Conservation (phyloP, 2,329 filamentous ascomycete genomes). For the Apiospora saccharicola region DNA sequence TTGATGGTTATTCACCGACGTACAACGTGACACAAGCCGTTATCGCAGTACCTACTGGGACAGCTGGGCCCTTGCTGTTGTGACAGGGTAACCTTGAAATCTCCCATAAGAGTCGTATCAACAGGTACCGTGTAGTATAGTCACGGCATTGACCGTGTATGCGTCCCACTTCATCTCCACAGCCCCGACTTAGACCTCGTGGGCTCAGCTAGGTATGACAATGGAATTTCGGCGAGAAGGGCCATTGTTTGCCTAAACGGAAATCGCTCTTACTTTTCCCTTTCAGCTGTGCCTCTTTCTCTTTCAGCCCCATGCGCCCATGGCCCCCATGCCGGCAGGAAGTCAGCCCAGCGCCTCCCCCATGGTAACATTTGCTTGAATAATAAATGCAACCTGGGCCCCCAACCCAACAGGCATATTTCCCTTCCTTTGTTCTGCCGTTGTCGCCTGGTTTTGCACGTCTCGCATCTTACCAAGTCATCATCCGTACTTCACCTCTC, state of each 20-base stretch:
- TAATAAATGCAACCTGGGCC: neutral
- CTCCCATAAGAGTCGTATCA: neutral
- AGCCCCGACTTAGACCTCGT: neutral
- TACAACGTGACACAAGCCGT: neutral
- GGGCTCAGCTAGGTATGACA: neutral
- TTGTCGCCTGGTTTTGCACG: neutral
- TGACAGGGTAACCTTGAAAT: neutral
- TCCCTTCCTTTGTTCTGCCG: neutral
- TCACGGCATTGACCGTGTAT: slow-evolving; percentile 1
- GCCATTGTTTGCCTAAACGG: neutral
- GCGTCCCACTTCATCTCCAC: neutral
- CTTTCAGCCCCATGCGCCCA: neutral
- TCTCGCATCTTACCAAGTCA: neutral
- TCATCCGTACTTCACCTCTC: neutral
- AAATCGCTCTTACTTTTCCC: neutral
- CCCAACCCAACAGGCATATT: neutral
- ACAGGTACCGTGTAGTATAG: neutral
- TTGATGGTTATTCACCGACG: neutral
- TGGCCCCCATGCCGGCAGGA: neutral
- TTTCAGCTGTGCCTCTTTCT: slow-evolving; percentile 9
- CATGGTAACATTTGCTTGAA: neutral
- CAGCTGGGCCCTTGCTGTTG: too few species aligned
- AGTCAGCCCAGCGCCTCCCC: neutral
- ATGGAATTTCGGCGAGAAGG: neutral
- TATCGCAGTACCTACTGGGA: neutral